Conservation (phyloP, 75 land plant species). For the Pinus taeda region DNA sequence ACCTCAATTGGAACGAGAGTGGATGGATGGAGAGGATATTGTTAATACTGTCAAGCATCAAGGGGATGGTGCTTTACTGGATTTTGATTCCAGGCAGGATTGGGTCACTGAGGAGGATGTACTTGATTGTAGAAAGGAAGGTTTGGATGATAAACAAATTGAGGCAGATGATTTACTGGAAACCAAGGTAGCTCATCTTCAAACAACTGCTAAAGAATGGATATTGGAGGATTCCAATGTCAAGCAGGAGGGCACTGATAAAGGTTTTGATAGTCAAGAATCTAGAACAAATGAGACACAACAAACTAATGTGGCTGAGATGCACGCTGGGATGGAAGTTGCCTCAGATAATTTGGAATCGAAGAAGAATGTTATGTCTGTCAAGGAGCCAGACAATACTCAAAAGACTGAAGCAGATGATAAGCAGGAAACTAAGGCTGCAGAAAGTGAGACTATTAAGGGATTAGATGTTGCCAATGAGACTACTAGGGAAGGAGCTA, state of each 20-base stretch:
- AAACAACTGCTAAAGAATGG: neutral
- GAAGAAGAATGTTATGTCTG: neutral
- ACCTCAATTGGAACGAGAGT: neutral
- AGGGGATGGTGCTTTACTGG: neutral
- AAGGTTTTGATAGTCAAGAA: neutral
- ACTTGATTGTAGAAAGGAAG: neutral
- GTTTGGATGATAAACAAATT: neutral
- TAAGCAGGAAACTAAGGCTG: neutral
- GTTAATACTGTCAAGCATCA: neutral
- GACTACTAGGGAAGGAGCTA: neutral
- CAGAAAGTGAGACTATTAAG: neutral
- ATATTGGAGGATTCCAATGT: neutral
- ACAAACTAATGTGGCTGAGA: neutral
- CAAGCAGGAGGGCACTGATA: neutral
- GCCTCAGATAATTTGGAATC: neutral
- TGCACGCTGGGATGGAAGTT: neutral
- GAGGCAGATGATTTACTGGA: neutral
- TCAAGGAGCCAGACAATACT: neutral
- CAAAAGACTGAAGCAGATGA: neutral
- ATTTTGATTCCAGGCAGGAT: neutral
- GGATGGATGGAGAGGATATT: neutral
- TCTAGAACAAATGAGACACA: neutral
- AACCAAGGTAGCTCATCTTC: neutral
- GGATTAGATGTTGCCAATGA: neutral
- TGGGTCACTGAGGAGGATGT: neutral